A percentile compares a stretch with the other conserved stretches of the same genome.
These are phyloP conservation scores for Sicyos edulis DNA, from an alignment of 306 rosid species.

Conservation along the genomic window DNA sequence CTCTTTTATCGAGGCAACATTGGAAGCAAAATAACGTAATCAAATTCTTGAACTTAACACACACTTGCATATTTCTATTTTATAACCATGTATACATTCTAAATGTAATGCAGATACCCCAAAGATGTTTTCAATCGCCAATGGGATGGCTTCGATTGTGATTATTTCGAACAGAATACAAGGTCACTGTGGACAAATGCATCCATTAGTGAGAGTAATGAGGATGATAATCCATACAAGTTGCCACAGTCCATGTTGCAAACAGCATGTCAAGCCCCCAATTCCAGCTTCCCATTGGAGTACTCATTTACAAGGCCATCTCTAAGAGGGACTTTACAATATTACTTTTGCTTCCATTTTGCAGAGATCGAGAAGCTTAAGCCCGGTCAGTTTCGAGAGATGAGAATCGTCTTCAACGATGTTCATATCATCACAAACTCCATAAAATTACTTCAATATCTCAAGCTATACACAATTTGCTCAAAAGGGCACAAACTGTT, in stretches of 20 bases:
- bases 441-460: neutral
- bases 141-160: neutral
- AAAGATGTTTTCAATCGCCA: neutral
- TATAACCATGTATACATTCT: too few relatives aligned
- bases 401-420: neutral
- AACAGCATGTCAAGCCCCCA: neutral
- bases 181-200: neutral
- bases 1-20: neutral
- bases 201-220: neutral
- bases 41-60: neutral
- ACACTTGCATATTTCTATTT: too few relatives aligned
- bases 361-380: neutral
- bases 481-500: neutral
- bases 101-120: neutral
- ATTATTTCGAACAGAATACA: too few relatives aligned
- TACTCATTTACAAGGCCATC: too few relatives aligned
- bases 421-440: neutral
- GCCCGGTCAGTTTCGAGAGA: neutral
- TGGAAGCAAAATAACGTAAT: neutral
- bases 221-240: neutral
- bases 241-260: neutral
- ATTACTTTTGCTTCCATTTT: slow-evolving; percentile 10
- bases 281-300: neutral
- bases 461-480: neutral
- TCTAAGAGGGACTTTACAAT: neutral